These are phyloP conservation scores for Blastomyces gilchristii DNA, from an alignment of 2,329 filamentous ascomycete species.

Conservation along the genomic window DNA sequence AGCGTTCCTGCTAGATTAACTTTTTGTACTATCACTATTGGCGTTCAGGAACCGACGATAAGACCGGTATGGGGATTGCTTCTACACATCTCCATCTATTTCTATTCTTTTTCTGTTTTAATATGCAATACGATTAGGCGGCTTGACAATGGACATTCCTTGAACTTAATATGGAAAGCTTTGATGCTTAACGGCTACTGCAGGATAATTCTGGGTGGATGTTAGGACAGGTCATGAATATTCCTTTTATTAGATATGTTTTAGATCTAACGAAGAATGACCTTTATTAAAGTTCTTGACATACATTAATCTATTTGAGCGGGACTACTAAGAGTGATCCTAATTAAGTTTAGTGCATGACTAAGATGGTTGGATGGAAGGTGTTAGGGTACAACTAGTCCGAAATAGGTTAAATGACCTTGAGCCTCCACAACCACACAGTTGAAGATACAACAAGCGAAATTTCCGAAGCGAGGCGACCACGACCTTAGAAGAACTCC, in stretches of 20 bases:
- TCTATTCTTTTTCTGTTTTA: neutral
- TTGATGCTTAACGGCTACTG: neutral
- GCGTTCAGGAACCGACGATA: neutral
- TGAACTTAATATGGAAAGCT: neutral
- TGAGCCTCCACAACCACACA: conserved; percentile 27
- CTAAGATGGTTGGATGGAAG: neutral
- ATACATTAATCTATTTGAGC: no score
- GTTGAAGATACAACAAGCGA: conserved; percentile 16
- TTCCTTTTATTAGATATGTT: neutral
- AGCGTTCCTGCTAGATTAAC: neutral
- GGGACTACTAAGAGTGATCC: neutral
- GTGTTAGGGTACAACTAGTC: conserved; percentile 33
- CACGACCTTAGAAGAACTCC: conserved; percentile 13
- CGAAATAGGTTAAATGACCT: conserved; percentile 34
- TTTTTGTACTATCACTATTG: neutral
- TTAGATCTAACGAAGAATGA: neutral
- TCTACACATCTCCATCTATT: neutral
- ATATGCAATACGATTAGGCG: neutral
- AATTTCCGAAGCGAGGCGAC: conserved; percentile 15
- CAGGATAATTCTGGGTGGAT: no score
- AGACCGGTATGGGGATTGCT: neutral
- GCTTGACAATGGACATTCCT: neutral
- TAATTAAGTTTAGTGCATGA: conserved; percentile 5
- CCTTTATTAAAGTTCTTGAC: neutral
- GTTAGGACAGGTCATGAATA: neutral